phyloP scores from a whole-genome alignment of 768 basidiomycete species.

The Lactarius pseudohatsudake region DNA sequence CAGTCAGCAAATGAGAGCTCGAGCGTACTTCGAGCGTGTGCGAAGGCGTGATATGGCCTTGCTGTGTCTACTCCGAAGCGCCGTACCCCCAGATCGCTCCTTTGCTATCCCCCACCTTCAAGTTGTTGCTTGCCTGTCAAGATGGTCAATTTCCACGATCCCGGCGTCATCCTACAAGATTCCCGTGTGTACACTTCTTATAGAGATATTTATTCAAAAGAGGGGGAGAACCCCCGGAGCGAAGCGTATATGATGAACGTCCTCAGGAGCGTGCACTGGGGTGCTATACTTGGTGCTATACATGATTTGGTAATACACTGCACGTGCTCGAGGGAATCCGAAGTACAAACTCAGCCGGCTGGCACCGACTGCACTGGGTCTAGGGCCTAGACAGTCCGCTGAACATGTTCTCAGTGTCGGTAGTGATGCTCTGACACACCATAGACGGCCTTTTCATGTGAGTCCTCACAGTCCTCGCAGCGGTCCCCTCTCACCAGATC shows the following conservation, averaged over 20 bases:
- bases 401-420: neutral
- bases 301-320: too few species aligned
- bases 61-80: neutral
- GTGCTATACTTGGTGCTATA: too few species aligned
- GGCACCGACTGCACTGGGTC: neutral
- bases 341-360: too few species aligned
- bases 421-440: conserved; percentile 15
- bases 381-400: neutral
- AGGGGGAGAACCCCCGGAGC: too few species aligned
- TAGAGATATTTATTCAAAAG: too few species aligned
- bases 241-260: too few species aligned
- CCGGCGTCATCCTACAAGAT: neutral
- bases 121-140: neutral
- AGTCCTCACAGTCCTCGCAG: neutral
- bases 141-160: conserved; percentile 10
- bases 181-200: conserved; percentile 2
- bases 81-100: neutral
- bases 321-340: too few species aligned
- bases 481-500: neutral
- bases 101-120: neutral
- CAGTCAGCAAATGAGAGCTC: too few species aligned
- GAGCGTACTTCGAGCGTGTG: too few species aligned
- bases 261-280: too few species aligned
- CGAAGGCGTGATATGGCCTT: too few species aligned
- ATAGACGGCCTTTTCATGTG: conserved; percentile 16